Base-by-base conservation (phyloP, 495 filamentous ascomycete genomes). In the Trichocladium uniseriatum region DNA sequence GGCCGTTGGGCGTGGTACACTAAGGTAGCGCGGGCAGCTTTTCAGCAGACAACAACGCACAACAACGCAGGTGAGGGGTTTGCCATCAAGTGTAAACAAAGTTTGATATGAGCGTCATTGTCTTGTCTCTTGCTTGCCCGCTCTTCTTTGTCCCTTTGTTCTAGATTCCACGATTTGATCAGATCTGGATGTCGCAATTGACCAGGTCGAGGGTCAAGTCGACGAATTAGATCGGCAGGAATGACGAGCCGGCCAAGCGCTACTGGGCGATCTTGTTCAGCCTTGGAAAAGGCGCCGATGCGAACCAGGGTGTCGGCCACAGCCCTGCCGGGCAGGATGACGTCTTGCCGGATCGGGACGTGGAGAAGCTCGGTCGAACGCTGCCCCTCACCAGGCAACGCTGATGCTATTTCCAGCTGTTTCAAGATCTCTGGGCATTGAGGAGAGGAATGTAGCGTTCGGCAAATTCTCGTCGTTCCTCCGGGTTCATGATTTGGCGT, bases 1-100 rank as follows among this genome's bases (percentile, higher is more conserved):
- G 54, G 54, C 50, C 49, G 53, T 53, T 52, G 54, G 49, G 49
- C 28, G 43, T 47, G 48, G n/a, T n/a, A n/a, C n/a, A n/a, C n/a
- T n/a, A n/a, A n/a, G n/a, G n/a, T n/a, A n/a, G n/a, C n/a, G n/a
- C n/a, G n/a, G 39, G 14, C 24, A 31, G 13, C 21, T 15, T n/a
- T 8, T 13, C 28, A 16, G 29, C n/a, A n/a, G n/a, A n/a, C n/a
- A n/a, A n/a, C n/a, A n/a, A n/a, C n/a, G n/a, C n/a, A n/a, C n/a
- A n/a, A n/a, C n/a, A n/a, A n/a, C n/a, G n/a, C n/a, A n/a, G n/a
- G n/a, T n/a, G n/a, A n/a, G n/a, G n/a, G n/a, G n/a, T n/a, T n/a
- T n/a, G n/a, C n/a, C n/a, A n/a, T n/a, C n/a, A n/a, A n/a, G n/a
- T n/a, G n/a, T n/a, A n/a, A n/a, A n/a, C n/a, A n/a, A n/a, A n/a